Base-by-base conservation (phyloP, 2,329 filamentous ascomycete species). In the Calonectria pseudoturangicola region DNA sequence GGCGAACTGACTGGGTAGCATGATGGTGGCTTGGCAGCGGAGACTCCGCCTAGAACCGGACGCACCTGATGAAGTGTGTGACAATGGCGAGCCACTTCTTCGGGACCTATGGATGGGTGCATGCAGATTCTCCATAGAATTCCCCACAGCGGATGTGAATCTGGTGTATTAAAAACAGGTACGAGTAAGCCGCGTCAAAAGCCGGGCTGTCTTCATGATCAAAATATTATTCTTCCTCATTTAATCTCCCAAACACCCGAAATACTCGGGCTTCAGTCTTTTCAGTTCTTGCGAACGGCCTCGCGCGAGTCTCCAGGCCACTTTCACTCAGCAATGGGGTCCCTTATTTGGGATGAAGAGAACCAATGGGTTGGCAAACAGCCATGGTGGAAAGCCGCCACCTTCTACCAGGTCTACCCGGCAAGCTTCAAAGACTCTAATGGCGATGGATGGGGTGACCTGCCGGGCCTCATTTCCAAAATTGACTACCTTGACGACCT, bases 361-460 rank as follows among this genome's bases (percentile, higher is more conserved):
- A 81, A 82, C 45, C 79, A 77, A 18, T 81, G 76, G 70, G 75
- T 82, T 3, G 83, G 82, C 68, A 84, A 82, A 30, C 73, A 84
- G 39, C 81, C 84, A 0, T 88, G 85, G 85, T 88, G 86, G 86
- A 88, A 88, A 74, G 84, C 85, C 28, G 85, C 85, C 0, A 82
- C 83, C 10, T 85, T 88, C 64, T 88, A 87, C 63, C 88, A 90
- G 80, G 86, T 92, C 64, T 92, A 91, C 72, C 90, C 90, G 3
- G 88, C 90, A 15, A 89, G 87, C 72, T 92, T 92, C 84, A 86
- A 88, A 58, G 89, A 91, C 77, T 88, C 88, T 33, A 88, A 90
- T 47, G 85, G 85, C n/a, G 89, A 91, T 54, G 92, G 92, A 47
- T 89, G 91, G 84, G 92, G 92, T 3, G 92, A 93, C 77, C 87